These are phyloP conservation scores for Scedosporium aurantiacum DNA, from an alignment of 2,329 filamentous ascomycete genomes.

Conservation along the genomic window DNA sequence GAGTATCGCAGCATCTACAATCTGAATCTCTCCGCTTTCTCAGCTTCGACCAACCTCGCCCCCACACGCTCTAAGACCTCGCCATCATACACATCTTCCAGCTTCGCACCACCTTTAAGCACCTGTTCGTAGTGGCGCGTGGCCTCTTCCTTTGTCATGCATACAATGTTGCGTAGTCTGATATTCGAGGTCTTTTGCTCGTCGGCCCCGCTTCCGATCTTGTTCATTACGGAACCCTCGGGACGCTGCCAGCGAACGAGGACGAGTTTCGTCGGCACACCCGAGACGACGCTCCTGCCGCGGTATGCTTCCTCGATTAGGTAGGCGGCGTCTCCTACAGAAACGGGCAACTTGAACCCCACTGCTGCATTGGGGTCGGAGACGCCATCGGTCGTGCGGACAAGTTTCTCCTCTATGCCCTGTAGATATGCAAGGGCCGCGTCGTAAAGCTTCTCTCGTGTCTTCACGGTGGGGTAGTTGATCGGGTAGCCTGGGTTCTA, in stretches of 20 bases:
- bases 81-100: slow-evolving; percentile 64
- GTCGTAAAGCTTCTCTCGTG: slow-evolving; percentile 85
- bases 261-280: slow-evolving; percentile 65
- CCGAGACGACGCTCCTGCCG: slow-evolving; percentile 72
- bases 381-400: slow-evolving; percentile 31
- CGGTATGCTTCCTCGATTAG: slow-evolving; percentile 81
- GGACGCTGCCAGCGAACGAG: slow-evolving; percentile 74
- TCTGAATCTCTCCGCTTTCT: slow-evolving; percentile 44
- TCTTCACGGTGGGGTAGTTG: slow-evolving; percentile 72
- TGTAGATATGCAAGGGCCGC: slow-evolving; percentile 67
- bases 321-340: slow-evolving; percentile 72
- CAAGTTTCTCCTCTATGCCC: slow-evolving; percentile 65
- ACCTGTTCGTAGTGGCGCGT: slow-evolving; percentile 69
- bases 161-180: slow-evolving; percentile 61
- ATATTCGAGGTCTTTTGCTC: slow-evolving; percentile 69
- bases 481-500: slow-evolving; percentile 59
- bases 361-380: slow-evolving; percentile 26
- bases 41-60: slow-evolving; percentile 55
- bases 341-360: slow-evolving; percentile 72
- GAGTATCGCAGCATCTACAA: slow-evolving; percentile 13
- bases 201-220: slow-evolving; percentile 52
- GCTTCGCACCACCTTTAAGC: slow-evolving; percentile 53
- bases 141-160: slow-evolving; percentile 90
- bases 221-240: slow-evolving; percentile 41
- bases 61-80: slow-evolving; percentile 58